phyloP scores from a whole-genome alignment of 1,284 basidiomycete genomes.

The Xerocomus nothofagi region DNA sequence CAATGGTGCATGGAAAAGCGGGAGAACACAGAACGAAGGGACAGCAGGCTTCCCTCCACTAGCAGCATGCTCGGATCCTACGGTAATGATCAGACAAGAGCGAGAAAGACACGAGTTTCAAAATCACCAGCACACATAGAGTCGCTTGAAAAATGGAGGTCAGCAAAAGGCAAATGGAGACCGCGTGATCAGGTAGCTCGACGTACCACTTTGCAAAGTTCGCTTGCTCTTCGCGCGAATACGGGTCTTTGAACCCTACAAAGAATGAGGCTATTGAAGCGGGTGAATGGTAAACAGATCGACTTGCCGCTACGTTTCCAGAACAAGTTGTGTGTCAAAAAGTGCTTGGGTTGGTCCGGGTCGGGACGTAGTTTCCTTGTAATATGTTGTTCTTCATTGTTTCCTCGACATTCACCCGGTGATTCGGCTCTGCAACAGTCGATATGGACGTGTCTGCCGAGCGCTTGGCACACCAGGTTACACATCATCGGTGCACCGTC shows the following conservation, averaged over 20 bases:
- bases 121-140: conserved; percentile 50
- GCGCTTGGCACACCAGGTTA: conserved; percentile 44
- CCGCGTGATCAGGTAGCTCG: not conserved
- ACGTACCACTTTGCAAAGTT: conserved; percentile 56
- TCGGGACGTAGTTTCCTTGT: conserved; percentile 41
- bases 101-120: not conserved
- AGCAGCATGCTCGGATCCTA: not conserved
- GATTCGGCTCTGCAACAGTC: conserved; percentile 50
- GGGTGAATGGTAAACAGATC: conserved; percentile 13
- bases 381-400: conserved; percentile 47
- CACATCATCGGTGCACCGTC: conserved; percentile 67
- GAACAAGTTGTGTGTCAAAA: conserved; percentile 50
- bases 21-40: conserved; percentile 54
- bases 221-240: conserved; percentile 50
- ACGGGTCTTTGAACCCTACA: conserved; percentile 46
- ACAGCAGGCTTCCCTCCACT: conserved; percentile 35
- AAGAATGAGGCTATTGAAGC: not conserved
- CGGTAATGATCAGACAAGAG: not conserved
- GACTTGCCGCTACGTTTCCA: conserved; percentile 55
- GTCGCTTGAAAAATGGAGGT: conserved; percentile 15
- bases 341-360: conserved; percentile 50
- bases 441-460: conserved; percentile 49
- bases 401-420: conserved; percentile 38
- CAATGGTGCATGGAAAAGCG: conserved; percentile 52
- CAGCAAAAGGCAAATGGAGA: not conserved